Evolutionary conservation across 2,329 filamentous ascomycete genomes (phyloP).

Genomic region (Thermomyces lanuginosus): DNA sequence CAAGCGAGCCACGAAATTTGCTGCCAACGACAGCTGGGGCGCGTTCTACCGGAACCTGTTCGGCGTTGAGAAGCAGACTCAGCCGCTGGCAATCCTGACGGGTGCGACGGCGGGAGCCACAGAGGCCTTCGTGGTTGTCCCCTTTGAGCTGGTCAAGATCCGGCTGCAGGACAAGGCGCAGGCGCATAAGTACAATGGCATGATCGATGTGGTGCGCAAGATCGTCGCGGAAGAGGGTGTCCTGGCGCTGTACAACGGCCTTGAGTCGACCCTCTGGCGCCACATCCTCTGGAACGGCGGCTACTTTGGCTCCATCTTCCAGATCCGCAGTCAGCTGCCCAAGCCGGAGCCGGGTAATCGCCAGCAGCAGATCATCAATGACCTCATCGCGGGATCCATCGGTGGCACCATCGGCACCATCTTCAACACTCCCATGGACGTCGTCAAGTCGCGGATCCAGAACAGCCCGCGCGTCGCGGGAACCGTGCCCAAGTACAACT

Average conservation of each 20-base stretch:
- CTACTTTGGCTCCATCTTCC: conserved; percentile 98
- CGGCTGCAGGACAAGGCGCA: conserved; percentile 90
- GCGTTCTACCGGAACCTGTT: conserved; percentile 82
- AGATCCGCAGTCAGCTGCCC: conserved; percentile 73
- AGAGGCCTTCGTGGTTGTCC: conserved; percentile 91
- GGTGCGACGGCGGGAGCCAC: conserved; percentile 90
- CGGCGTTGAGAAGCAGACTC: conserved; percentile 72
- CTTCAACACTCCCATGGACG: conserved; percentile 89
- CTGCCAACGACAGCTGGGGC: conserved; percentile 97
- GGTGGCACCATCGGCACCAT: conserved; percentile 86
- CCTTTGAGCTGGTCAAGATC: conserved; percentile 98
- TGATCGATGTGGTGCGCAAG: conserved; percentile 39
- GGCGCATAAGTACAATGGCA: conserved; percentile 51
- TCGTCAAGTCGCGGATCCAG: conserved; percentile 96
- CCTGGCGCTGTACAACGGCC: conserved; percentile 84
- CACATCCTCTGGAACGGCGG: conserved; percentile 89
- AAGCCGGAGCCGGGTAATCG: conserved; percentile 55
- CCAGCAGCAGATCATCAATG: conserved; percentile 65
- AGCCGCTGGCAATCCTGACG: conserved; percentile 79
- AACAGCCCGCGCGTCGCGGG: conserved; percentile 78
- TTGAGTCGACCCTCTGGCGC: conserved; percentile 93
- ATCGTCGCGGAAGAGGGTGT: conserved; percentile 70
- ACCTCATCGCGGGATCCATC: conserved; percentile 69
- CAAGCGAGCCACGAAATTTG: conserved; percentile 96
- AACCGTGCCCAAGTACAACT: conserved; percentile 85